phyloP scores from a whole-genome alignment of 2,329 filamentous ascomycete species.

The Scedosporium apiospermum region DNA sequence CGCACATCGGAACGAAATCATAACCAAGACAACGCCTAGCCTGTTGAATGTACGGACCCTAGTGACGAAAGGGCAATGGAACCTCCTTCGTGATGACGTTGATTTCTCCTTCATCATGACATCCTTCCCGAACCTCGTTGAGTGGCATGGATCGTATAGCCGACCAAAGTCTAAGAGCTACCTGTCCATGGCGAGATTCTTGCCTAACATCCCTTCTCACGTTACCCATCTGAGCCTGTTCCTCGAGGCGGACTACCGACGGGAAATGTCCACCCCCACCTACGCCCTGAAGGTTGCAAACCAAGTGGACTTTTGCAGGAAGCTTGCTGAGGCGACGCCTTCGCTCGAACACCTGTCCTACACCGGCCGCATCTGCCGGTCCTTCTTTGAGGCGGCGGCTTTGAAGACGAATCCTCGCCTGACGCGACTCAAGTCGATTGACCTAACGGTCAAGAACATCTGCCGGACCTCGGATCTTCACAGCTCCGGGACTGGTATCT shows the following conservation, averaged over 20 bases:
- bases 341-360: constrained; percentile 60
- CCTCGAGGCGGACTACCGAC: constrained; percentile 62
- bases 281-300: constrained; percentile 52
- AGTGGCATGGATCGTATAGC: constrained; percentile 56
- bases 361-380: constrained; percentile 61
- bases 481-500: constrained; percentile 60
- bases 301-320: constrained; percentile 54
- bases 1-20: constrained; percentile 10
- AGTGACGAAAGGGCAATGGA: constrained; percentile 69
- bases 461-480: constrained; percentile 51
- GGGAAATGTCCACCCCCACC: constrained; percentile 49
- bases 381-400: constrained; percentile 55
- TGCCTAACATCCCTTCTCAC: constrained; percentile 46
- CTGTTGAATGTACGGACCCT: constrained; percentile 54
- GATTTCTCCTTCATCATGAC: constrained; percentile 54
- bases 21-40: background rate
- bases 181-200: constrained; percentile 52
- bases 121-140: constrained; percentile 55
- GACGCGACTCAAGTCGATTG: constrained; percentile 52
- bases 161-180: constrained; percentile 69
- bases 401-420: constrained; percentile 36
- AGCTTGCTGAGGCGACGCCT: constrained; percentile 50
- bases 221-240: constrained; percentile 58
- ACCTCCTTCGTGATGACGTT: constrained; percentile 41
- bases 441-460: constrained; percentile 66